Evolutionary conservation across 2,329 filamentous ascomycete genomes (phyloP).

Genomic region (Clarireedia sp.): DNA sequence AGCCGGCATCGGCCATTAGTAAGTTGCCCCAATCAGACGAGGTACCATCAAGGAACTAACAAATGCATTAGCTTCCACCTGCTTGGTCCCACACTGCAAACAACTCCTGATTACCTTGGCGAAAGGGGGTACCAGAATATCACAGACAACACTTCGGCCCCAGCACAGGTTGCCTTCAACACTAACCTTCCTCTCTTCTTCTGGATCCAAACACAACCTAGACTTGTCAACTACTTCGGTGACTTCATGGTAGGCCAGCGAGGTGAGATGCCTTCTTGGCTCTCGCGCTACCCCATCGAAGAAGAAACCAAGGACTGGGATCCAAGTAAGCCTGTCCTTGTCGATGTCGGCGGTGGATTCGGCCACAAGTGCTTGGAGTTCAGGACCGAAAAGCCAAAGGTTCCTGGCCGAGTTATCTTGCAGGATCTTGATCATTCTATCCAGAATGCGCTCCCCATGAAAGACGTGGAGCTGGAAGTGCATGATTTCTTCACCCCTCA

Average conservation of each 20-base stretch:
- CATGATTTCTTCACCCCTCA: conserved; percentile 27
- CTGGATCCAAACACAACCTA: conserved; percentile 6
- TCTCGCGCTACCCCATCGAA: conserved; percentile 15
- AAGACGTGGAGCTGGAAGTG: conserved; percentile 26
- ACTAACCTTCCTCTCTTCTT: conserved; percentile 9
- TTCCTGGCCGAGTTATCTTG: conserved; percentile 24
- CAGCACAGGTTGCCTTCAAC: conserved; percentile 7
- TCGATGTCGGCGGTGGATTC: conserved; percentile 35
- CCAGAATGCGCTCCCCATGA: conserved; percentile 20
- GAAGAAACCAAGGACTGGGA: neutral
- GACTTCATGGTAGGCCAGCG: conserved; percentile 9
- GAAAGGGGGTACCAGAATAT: conserved; percentile 17
- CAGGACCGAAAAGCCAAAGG: neutral
- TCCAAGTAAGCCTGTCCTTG: conserved; percentile 23
- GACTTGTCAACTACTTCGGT: conserved; percentile 4
- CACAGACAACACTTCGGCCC: conserved; percentile 2
- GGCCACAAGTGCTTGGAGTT: conserved; percentile 28
- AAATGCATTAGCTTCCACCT: conserved; percentile 15
- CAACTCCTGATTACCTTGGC: conserved; percentile 27
- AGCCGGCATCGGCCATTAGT: conserved; percentile 1
- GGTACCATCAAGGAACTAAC: too few species aligned
- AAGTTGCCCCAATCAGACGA: neutral
- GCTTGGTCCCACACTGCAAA: conserved; percentile 21
- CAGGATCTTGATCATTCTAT: conserved; percentile 31
- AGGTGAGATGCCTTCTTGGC: neutral